These are phyloP conservation scores for Peterozyma toletana DNA, from an alignment of 805 yeast genomes.

Conservation along the genomic window DNA sequence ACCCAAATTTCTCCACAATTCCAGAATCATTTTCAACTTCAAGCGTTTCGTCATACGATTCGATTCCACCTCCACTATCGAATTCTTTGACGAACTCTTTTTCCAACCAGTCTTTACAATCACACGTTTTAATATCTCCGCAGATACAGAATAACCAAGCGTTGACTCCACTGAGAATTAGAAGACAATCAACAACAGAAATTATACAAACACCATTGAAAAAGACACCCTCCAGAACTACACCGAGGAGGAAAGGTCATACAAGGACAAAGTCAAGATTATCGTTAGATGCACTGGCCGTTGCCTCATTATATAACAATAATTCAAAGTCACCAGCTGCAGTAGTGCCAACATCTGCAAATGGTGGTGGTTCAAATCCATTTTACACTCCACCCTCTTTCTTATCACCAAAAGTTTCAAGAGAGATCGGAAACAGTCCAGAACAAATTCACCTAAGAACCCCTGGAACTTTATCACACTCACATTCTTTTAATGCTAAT, in stretches of 20 bases:
- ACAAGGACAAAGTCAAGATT: conserved; percentile 32
- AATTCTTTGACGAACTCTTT: conserved; percentile 13
- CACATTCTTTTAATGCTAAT: neutral
- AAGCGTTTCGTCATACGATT: conserved; percentile 23
- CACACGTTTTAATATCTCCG: conserved; percentile 11
- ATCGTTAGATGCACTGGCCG: conserved; percentile 27
- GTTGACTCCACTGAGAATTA: conserved; percentile 28
- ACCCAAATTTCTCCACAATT: conserved; percentile 10
- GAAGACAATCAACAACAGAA: conserved; percentile 11
- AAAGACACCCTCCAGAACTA: conserved; percentile 11
- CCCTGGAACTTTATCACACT: conserved; percentile 2
- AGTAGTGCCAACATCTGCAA: conserved; percentile 25
- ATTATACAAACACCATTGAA: conserved; percentile 23
- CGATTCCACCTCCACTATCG: conserved; percentile 19
- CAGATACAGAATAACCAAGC: conserved; percentile 9
- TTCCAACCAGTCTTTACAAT: conserved; percentile 9
- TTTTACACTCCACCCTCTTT: conserved; percentile 40
- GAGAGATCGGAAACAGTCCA: conserved; percentile 11
- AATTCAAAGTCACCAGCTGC: conserved; percentile 12
- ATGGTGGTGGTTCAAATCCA: conserved; percentile 30
- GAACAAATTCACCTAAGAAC: conserved; percentile 13
- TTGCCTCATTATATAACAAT: conserved; percentile 11
- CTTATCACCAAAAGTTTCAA: conserved; percentile 30
- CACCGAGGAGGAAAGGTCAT: conserved; percentile 29
- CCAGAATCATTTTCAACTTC: conserved; percentile 25